Base-by-base conservation (phyloP, 2,329 filamentous ascomycete genomes). In the Alternaria solani region DNA sequence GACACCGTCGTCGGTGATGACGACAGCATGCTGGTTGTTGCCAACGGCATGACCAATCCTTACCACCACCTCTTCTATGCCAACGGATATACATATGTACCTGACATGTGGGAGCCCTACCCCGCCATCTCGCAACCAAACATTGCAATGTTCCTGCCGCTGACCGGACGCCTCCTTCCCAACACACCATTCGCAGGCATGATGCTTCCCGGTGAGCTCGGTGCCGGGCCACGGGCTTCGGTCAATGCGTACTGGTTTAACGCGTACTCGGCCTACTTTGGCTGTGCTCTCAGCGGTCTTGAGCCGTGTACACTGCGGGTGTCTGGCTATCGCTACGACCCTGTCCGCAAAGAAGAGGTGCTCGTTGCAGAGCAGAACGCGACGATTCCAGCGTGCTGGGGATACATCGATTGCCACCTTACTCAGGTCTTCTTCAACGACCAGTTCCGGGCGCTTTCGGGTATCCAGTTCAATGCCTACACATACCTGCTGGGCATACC, bases 41-140 rank as follows among this genome's bases (percentile, higher is more conserved):
- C 72, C 14, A 74, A 73, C 44, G 74, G 74, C 7, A 75, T 85
- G 58, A 79, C 76, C 63, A 81, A 80, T 55, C 83, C 83, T 1
- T 85, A 84, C 63, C 80, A 83, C 55, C 83, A 85, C 66, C 78
- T 86, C 48, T 80, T 80, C 68, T 86, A 83, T 72, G 81, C 82
- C 42, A 78, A 81, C 56, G 84, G 83, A 23, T 86, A 81, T 71
- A 79, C 80, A 4, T 84, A 85, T 65, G 79, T 81, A 32, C 81
- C 82, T 4, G 78, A 79, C 39, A 78, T 79, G 41, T 77, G 73
- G 56, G 77, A 81, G 59, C 81, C 81, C 8, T 84, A 81, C 61
- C 68, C 75, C 12, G 79, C 83, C 3, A 69, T 78, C 1, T 85
- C 83, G 12, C 71, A 78, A 16, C 83, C 82, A 2, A 80, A 82